A percentile compares a stretch with the other conserved stretches of the same genome.
Conservation (phyloP, 2,329 filamentous ascomycete genomes). For the Colletotrichum costaricense region DNA sequence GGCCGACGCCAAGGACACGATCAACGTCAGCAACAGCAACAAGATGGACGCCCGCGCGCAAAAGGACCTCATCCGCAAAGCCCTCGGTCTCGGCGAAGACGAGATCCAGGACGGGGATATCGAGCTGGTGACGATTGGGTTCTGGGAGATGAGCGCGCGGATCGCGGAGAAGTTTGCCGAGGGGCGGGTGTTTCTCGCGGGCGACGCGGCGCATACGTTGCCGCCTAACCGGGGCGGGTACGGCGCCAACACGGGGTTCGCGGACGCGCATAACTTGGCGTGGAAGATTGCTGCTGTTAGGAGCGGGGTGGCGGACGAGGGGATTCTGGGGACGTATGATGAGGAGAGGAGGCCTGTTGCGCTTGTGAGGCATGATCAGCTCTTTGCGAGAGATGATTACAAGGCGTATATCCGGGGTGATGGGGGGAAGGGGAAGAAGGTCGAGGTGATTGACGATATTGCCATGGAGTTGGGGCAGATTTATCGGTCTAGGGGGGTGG, state of each 20-base stretch:
- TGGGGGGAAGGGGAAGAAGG: conserved; percentile 4
- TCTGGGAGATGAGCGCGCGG: conserved; percentile 39
- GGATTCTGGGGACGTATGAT: conserved; percentile 51
- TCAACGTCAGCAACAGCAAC: not conserved
- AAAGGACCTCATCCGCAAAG: conserved; percentile 5
- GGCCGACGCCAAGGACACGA: not conserved
- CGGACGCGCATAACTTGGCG: conserved; percentile 54
- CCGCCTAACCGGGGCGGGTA: conserved; percentile 22
- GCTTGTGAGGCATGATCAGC: conserved; percentile 39
- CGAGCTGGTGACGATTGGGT: conserved; percentile 36
- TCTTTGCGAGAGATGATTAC: conserved; percentile 40
- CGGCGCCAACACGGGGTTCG: conserved; percentile 40
- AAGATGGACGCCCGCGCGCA: not conserved
- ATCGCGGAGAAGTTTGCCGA: conserved; percentile 2
- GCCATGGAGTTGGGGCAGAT: conserved; percentile 21
- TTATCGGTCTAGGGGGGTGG: conserved; percentile 1
- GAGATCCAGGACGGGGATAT: conserved; percentile 32
- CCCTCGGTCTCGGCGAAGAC: not conserved
- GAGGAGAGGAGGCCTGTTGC: conserved; percentile 50
- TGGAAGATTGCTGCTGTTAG: conserved; percentile 54
- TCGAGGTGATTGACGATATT: not conserved
- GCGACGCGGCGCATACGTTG: conserved; percentile 36
- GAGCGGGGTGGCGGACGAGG: conserved; percentile 33
- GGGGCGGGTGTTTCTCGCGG: conserved; percentile 34
- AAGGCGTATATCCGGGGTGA: conserved; percentile 15